Evolutionary conservation across 345 rosid species (phyloP).

Genomic region (Bruguiera gymnorhiza): DNA sequence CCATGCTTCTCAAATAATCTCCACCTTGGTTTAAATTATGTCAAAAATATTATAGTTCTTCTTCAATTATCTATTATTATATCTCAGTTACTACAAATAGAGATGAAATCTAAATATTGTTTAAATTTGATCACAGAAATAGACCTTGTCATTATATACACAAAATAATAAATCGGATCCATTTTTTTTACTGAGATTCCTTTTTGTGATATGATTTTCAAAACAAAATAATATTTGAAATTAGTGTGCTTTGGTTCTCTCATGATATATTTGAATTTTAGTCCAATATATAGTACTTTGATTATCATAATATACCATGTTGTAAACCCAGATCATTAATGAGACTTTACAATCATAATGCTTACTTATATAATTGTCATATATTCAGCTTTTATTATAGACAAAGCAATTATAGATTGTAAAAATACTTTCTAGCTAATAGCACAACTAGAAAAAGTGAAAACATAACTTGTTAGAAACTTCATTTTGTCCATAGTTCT

Average conservation of each 20-base stretch:
- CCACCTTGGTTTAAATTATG: background rate
- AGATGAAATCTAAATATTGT: background rate
- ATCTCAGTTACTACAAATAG: background rate
- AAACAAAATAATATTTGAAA: background rate
- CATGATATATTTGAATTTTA: background rate
- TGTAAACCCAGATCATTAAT: too few relatives aligned
- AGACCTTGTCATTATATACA: background rate
- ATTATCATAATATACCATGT: background rate
- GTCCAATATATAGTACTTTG: background rate
- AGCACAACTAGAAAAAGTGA: background rate
- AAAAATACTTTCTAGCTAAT: background rate
- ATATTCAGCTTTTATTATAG: background rate
- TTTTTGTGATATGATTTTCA: background rate
- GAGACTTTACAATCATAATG: background rate
- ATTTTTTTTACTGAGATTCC: background rate
- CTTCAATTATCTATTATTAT: background rate
- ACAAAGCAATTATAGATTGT: background rate
- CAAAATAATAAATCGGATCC: background rate
- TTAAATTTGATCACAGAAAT: background rate
- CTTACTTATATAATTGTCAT: background rate
- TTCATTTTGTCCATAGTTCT: background rate
- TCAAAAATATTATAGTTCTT: background rate
- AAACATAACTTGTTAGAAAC: background rate
- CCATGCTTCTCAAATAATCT: background rate
- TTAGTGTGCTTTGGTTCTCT: background rate